A percentile compares a stretch with the other conserved stretches of the same genome.
phyloP scores from a whole-genome alignment of 164 flowering plant species.

The Kingdonia uniflora region DNA sequence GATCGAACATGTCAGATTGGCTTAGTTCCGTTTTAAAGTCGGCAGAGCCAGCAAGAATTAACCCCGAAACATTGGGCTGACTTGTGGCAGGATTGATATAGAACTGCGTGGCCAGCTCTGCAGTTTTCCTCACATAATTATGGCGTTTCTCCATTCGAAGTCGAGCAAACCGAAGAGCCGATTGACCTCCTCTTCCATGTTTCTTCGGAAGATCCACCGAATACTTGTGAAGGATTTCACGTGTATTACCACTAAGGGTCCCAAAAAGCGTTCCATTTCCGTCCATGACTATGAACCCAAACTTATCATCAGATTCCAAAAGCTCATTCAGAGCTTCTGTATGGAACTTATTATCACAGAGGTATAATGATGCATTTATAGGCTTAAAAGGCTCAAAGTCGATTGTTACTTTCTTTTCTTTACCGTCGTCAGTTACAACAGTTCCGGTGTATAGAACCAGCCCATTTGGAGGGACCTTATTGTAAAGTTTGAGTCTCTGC shows the following conservation, averaged over 20 bases:
- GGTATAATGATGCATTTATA: slow-evolving; percentile 1
- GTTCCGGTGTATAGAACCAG: slow-evolving; percentile 4
- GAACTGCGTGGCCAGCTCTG: slow-evolving; percentile 5
- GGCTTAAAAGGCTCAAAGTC: slow-evolving; percentile 6
- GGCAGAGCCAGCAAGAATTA: slow-evolving; percentile 4
- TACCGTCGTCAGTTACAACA: slow-evolving; percentile 1
- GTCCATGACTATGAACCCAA: slow-evolving; percentile 1
- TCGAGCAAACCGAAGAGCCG: slow-evolving; percentile 1
- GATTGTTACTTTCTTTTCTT: slow-evolving; percentile 1
- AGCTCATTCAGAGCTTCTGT: neutral
- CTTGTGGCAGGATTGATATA: slow-evolving; percentile 4
- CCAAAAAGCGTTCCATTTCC: slow-evolving; percentile 7
- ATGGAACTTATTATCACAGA: neutral
- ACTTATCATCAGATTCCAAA: slow-evolving; percentile 2
- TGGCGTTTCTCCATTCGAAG: slow-evolving; percentile 7
- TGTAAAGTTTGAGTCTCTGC: slow-evolving; percentile 2
- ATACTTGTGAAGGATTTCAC: slow-evolving; percentile 2
- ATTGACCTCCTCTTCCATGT: slow-evolving; percentile 6
- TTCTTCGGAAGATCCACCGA: slow-evolving; percentile 2
- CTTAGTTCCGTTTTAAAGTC: slow-evolving; percentile 5
- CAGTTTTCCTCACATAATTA: slow-evolving; percentile 4
- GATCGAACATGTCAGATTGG: slow-evolving; percentile 3
- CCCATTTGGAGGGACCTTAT: slow-evolving; percentile 4
- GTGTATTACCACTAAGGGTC: slow-evolving; percentile 2
- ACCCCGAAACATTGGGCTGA: slow-evolving; percentile 1